Evolutionary conservation across 2,329 filamentous ascomycete genomes (phyloP).

Genomic region (Leptographium radiaticola): DNA sequence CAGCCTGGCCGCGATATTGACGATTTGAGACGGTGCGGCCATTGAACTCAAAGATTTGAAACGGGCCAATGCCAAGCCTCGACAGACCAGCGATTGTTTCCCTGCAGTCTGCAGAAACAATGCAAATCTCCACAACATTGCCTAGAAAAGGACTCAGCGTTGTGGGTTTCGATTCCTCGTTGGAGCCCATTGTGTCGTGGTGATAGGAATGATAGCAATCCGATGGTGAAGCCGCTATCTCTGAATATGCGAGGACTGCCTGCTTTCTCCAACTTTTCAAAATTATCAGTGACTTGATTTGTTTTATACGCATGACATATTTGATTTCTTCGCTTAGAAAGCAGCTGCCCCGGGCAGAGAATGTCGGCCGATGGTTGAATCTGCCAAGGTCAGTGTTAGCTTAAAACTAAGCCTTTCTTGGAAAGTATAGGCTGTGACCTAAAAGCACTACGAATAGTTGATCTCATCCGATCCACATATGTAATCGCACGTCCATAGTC

Average conservation of each 20-base stretch:
- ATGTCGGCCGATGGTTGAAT: background rate
- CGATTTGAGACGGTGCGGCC: background rate
- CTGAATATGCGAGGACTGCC: background rate
- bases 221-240: background rate
- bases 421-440: background rate
- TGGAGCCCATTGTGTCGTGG: background rate
- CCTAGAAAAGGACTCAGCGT: background rate
- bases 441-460: background rate
- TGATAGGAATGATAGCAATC: background rate
- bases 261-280: background rate
- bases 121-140: background rate
- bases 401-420: background rate
- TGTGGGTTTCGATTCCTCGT: background rate
- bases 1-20: background rate
- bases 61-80: background rate
- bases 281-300: background rate
- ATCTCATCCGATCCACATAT: background rate
- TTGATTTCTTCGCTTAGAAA: background rate
- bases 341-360: background rate
- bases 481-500: too few relatives aligned
- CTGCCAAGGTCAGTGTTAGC: background rate
- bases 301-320: background rate
- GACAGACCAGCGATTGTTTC: background rate
- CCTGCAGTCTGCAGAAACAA: background rate
- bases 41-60: background rate